These are phyloP conservation scores for Polytrichum commune DNA, from an alignment of 225 moss, liverwort and hornwort species.

Conservation along the genomic window DNA sequence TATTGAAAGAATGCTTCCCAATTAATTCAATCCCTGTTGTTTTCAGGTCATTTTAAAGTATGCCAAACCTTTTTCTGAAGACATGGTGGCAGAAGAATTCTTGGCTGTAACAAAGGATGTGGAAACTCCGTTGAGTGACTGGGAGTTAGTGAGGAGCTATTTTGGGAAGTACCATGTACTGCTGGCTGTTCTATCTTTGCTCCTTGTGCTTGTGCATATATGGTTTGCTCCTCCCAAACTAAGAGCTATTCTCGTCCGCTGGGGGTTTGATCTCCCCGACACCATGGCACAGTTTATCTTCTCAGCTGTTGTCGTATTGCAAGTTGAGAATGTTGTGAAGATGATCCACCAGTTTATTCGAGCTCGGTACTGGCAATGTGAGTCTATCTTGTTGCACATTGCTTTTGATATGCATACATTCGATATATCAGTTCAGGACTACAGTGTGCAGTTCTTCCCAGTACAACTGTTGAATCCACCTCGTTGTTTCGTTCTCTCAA, in stretches of 20 bases:
- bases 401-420: no score
- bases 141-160: slow-evolving; percentile 73
- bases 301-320: slow-evolving; percentile 59
- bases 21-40: not conserved
- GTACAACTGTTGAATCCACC: no score
- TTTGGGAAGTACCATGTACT: slow-evolving; percentile 91
- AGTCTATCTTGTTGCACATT: slow-evolving; percentile 8
- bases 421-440: no score
- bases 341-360: slow-evolving; percentile 82
- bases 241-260: slow-evolving; percentile 47
- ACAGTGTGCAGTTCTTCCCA: no score
- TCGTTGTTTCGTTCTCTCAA: no score
- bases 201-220: slow-evolving; percentile 71
- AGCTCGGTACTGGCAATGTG: slow-evolving; percentile 72
- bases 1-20: not conserved
- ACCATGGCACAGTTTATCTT: slow-evolving; percentile 67
- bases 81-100: slow-evolving; percentile 10
- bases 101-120: slow-evolving; percentile 18
- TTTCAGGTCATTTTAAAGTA: slow-evolving; percentile 52
- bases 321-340: slow-evolving; percentile 81
- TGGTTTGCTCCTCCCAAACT: slow-evolving; percentile 47
- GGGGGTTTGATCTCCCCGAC: slow-evolving; percentile 82
- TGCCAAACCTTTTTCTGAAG: slow-evolving; percentile 38
- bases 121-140: slow-evolving; percentile 66
- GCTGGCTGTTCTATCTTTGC: slow-evolving; percentile 51